phyloP scores from a whole-genome alignment of 306 rosid genomes.

The Quercus rubra region DNA sequence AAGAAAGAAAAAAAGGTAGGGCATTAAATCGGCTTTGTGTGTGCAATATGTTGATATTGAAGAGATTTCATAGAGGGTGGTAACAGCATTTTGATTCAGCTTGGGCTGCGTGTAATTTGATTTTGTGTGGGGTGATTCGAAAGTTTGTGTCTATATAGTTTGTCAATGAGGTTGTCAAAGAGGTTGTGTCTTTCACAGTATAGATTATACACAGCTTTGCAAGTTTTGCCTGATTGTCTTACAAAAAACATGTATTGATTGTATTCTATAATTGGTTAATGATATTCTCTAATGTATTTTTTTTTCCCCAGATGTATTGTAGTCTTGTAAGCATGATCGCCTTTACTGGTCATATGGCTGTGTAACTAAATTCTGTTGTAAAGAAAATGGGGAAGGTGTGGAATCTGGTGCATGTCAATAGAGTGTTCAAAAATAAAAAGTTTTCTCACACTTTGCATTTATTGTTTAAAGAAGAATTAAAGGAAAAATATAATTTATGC shows the following conservation, averaged over 20 bases:
- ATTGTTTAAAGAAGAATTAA: not conserved
- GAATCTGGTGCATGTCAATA: not conserved
- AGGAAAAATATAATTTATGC: not conserved
- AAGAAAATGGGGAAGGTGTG: not conserved
- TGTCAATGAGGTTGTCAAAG: slow-evolving; percentile 7
- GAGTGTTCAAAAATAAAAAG: not conserved
- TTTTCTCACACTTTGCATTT: not conserved
- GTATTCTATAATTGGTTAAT: not conserved
- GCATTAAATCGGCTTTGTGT: slow-evolving; percentile 32
- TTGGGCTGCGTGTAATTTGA: slow-evolving; percentile 28
- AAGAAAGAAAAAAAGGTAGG: not conserved
- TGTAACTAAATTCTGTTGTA: not conserved
- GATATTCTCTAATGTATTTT: not conserved
- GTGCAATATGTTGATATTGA: slow-evolving; percentile 36
- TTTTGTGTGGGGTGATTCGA: slow-evolving; percentile 27
- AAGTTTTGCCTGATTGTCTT: slow-evolving; percentile 23
- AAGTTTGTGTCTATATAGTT: slow-evolving; percentile 27
- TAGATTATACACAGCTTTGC: not conserved
- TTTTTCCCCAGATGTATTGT: not conserved
- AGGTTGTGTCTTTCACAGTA: not conserved
- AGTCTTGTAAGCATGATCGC: not conserved
- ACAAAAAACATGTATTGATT: slow-evolving; percentile 9
- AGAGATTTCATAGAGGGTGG: slow-evolving; percentile 20
- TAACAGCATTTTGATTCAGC: not conserved
- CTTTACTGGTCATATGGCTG: not conserved